Percentiles rank a stretch among this genome's conserved stretches.
phyloP scores from a whole-genome alignment of 805 yeast species.

The Suhomyces tanzawaensis region DNA sequence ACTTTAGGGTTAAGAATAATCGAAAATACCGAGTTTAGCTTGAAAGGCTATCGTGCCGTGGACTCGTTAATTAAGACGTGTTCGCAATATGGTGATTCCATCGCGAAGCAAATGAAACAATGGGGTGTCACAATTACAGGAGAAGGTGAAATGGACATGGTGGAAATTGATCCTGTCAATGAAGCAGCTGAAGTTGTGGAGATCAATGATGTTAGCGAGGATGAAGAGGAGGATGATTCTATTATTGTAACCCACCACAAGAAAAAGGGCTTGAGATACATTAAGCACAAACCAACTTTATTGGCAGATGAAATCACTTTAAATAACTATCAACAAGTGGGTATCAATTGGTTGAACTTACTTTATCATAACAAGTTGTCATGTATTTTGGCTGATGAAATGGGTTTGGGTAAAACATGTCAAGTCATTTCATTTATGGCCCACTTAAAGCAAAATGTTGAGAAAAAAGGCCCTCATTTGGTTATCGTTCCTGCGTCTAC shows the following conservation, averaged over 20 bases:
- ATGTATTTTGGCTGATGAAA: conserved; percentile 96
- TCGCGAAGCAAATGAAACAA: conserved; percentile 65
- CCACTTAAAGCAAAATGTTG: conserved; percentile 66
- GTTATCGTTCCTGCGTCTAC: conserved; percentile 97
- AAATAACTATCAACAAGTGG: conserved; percentile 94
- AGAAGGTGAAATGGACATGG: conserved; percentile 64
- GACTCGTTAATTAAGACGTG: conserved; percentile 88
- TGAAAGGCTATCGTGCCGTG: conserved; percentile 90
- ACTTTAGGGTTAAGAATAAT: conserved; percentile 72
- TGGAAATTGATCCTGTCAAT: conserved; percentile 44
- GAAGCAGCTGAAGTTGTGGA: conserved; percentile 16
- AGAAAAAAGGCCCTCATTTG: conserved; percentile 71
- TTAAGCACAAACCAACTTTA: conserved; percentile 69
- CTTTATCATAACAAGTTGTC: conserved; percentile 77
- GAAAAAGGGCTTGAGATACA: conserved; percentile 38
- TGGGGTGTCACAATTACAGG: conserved; percentile 90
- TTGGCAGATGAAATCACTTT: conserved; percentile 63
- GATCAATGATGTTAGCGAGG: conserved; percentile 18
- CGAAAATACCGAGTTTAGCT: conserved; percentile 63
- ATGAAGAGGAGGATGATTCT: conserved; percentile 34
- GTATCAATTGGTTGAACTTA: conserved; percentile 87
- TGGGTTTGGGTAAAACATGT: conserved; percentile 97
- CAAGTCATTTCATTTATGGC: conserved; percentile 94
- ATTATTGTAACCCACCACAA: conserved; percentile 22
- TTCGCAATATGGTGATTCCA: conserved; percentile 68